Evolutionary conservation across 202 grass and related monocot genomes (phyloP).

Genomic region (Panicum virgatum): DNA sequence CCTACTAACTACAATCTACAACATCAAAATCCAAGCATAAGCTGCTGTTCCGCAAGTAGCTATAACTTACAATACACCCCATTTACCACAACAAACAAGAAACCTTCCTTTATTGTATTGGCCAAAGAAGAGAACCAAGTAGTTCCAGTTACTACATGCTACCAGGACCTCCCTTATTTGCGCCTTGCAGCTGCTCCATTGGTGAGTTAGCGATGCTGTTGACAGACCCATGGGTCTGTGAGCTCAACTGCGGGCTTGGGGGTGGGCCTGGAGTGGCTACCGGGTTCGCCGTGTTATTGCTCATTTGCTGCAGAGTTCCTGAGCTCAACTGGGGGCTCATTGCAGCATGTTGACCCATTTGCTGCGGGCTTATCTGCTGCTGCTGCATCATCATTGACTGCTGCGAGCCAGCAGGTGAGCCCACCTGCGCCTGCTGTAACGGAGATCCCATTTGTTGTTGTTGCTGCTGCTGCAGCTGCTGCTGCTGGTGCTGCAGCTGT

Average conservation of each 20-base stretch:
- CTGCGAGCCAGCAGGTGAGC: slow-evolving; percentile 76
- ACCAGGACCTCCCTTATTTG: slow-evolving; percentile 59
- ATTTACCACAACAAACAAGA: slow-evolving; percentile 44
- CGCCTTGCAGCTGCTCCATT: slow-evolving; percentile 95
- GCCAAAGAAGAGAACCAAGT: slow-evolving; percentile 21
- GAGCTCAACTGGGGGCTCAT: slow-evolving; percentile 97
- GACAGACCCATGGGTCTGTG: slow-evolving; percentile 86
- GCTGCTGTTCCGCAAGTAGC: background rate
- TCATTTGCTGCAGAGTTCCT: slow-evolving; percentile 77
- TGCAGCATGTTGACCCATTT: slow-evolving; percentile 64
- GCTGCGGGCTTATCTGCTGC: slow-evolving; percentile 79
- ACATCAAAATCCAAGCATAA: slow-evolving; percentile 20
- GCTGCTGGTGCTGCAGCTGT: slow-evolving; percentile 35
- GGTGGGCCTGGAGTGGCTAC: slow-evolving; percentile 65
- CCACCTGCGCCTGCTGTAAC: slow-evolving; percentile 62
- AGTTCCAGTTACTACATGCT: slow-evolving; percentile 52
- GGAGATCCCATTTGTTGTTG: slow-evolving; percentile 86
- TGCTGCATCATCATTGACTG: slow-evolving; percentile 67
- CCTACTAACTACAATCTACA: slow-evolving; percentile 45
- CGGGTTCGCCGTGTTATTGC: slow-evolving; percentile 47
- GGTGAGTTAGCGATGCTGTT: slow-evolving; percentile 87
- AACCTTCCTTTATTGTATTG: slow-evolving; percentile 30
- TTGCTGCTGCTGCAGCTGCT: slow-evolving; percentile 42
- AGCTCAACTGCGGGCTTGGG: slow-evolving; percentile 90
- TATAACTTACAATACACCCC: slow-evolving; percentile 39